Conservation (phyloP, 2,329 filamentous ascomycete genomes). For the Raffaelea deltoideospora region DNA sequence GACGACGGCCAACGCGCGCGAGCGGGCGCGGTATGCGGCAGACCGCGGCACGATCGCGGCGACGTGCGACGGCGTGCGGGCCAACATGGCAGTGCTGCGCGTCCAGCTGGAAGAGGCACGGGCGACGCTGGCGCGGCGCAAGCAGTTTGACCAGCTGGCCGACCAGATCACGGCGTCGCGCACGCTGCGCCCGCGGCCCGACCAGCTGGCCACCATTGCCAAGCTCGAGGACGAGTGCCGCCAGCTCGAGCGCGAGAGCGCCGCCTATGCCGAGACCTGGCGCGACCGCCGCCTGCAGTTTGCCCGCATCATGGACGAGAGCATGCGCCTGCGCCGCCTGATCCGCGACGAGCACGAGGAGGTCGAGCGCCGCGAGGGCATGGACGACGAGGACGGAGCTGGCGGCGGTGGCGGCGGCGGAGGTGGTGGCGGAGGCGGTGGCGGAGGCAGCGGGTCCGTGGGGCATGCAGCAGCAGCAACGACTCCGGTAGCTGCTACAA, state of each 20-base stretch:
- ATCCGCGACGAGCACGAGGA: conserved; percentile 95
- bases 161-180: conserved; percentile 75
- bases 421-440: conserved; percentile 29
- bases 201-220: conserved; percentile 60
- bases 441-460: conserved; percentile 25
- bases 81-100: conserved; percentile 57
- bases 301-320: conserved; percentile 76
- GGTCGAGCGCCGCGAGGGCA: conserved; percentile 73
- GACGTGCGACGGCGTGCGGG: conserved; percentile 63
- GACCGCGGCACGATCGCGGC: conserved; percentile 67
- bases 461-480: not conserved
- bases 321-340: conserved; percentile 67
- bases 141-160: conserved; percentile 75
- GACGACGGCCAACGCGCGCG: conserved; percentile 63
- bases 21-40: conserved; percentile 68
- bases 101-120: conserved; percentile 64
- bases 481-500: no score
- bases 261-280: conserved; percentile 72
- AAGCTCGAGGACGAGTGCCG: conserved; percentile 81
- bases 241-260: conserved; percentile 72
- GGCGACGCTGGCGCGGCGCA: conserved; percentile 60
- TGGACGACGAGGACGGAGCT: conserved; percentile 54
- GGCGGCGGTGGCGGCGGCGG: conserved; percentile 28
- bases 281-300: conserved; percentile 74
- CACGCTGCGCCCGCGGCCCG: conserved; percentile 66